Percentiles rank a stretch among this genome's conserved stretches.
Evolutionary conservation across 768 basidiomycete species (phyloP).

Genomic region (Trametes punicea): DNA sequence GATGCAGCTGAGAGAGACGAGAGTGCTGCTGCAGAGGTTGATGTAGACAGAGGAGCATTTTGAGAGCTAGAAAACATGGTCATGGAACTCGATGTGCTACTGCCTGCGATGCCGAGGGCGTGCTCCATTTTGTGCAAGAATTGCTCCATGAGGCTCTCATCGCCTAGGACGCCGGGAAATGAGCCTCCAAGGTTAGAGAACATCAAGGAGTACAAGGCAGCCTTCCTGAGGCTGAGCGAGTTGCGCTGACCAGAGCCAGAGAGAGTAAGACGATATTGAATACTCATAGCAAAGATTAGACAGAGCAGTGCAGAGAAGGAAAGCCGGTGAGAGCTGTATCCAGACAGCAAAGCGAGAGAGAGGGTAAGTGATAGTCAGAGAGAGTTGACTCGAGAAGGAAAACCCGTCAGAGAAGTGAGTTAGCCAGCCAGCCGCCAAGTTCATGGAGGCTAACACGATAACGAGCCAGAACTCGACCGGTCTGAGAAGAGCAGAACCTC

Average conservation of each 20-base stretch:
- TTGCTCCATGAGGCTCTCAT: not conserved
- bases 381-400: not conserved
- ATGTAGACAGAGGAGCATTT: not conserved
- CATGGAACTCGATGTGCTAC: not conserved
- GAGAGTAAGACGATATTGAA: not conserved
- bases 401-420: no score
- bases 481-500: no score
- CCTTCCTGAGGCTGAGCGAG: conserved; percentile 3
- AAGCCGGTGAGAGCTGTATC: conserved; percentile 1
- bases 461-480: not conserved
- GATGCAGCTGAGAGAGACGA: not conserved
- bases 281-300: not conserved
- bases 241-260: not conserved
- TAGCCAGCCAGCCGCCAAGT: no score
- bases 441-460: not conserved
- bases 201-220: conserved; percentile 1
- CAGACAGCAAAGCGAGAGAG: conserved; percentile 1
- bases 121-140: not conserved
- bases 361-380: not conserved
- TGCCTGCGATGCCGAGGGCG: conserved; percentile 2
- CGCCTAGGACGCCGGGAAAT: not conserved
- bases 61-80: not conserved
- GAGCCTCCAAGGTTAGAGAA: not conserved
- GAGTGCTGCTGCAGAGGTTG: not conserved
- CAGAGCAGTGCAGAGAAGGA: not conserved